Base-by-base conservation (phyloP, 306 rosid species). In the Citrullus mucosospermus region DNA sequence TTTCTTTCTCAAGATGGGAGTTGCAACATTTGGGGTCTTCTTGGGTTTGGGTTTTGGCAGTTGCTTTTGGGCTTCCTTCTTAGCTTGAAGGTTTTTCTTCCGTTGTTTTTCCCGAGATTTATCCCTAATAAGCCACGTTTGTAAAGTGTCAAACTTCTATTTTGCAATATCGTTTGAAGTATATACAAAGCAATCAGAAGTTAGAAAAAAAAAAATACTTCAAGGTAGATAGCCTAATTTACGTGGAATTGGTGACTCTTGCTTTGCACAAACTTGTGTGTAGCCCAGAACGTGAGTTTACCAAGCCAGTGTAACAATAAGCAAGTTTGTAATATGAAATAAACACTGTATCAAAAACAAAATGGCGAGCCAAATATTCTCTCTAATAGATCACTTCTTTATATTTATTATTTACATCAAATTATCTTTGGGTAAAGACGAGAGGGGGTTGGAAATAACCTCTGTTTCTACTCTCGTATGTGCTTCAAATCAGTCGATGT, bases 21-120 rank as follows among this genome's bases (percentile, higher is more conserved):
- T 51, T 48, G 82, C 70, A 60, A 78, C 76, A 53, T 83, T 83
- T 9, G 82, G 78, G 32, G 78, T 82, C 84, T 86, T 90, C 59
- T 76, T 87, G 65, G 46, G 76, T 51, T 86, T 73, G 41, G 86
- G 88, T 80, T 84, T 95, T 32, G 82, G 78, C 79, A 87, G 88
- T 83, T 85, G 88, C 88, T 80, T 85, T 79, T 79, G 85, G 44
- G 90, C 92, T 87, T 88, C 97, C 88, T 91, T 92, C 89, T 84
- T 92, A 11, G 79, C 86, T 79, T 78, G 84, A 71, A 95, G 83
- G 83, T 95, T 95, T 84, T 82, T 90, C 89, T 82, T 89, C 80
- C 99, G 86, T 85, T 95, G 99, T 77, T 91, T 95, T 89, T 95
- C 87, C 4, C 97, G 92, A 43, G 96, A 85, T 82, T 95, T 95